Base-by-base conservation (phyloP, 176 grass and related monocot genomes). In the Phyllostachys edulis region DNA sequence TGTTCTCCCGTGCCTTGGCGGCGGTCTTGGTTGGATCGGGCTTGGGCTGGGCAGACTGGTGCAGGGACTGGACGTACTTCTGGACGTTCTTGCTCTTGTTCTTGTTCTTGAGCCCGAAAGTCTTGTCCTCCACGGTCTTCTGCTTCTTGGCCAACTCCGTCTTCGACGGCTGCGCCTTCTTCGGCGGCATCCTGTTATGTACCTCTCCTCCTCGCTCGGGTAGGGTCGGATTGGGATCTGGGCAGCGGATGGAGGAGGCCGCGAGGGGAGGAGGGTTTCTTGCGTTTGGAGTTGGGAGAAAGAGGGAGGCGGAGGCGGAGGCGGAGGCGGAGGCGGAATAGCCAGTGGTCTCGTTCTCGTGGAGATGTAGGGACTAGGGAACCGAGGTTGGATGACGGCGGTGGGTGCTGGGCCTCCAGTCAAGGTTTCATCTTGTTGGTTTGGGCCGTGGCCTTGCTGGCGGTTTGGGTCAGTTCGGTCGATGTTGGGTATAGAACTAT, bases 61-160 rank as follows among this genome's bases (percentile, higher is more conserved):
- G 85, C 7, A 99, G 69, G 55, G 79, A 81, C 82, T 99, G 96
- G 51, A 99, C 96, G 63, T 99, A 99, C 83, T 92, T 99, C 90
- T 99, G 96, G n/a, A 99, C 96, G 87, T 95, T 95, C 89, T 99
- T 99, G 63, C 93, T 95, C 92, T 99, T 99, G 81, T 96, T 99
- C 91, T 99, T 99, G 75, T 99, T 99, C 91, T 99, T 99, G 63
- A 99, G 90, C 32, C 96, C 96, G 88, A 99, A 99, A 55, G 96
- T 99, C 85, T 99, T 99, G 88, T 99, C 96, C 93, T 99, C 96
- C 71, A 95, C 96, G 63, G 96, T 21, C 87, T 99, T 99, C 80
- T 99, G 96, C 91, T 99, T 99, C 91, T 96, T 96, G 34, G 96
- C 91, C 34, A 94, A 76, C 32, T 99, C 96, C 38, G 84, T 54